phyloP scores from a whole-genome alignment of 164 flowering plant species.

The Kalanchoe fedtschenkoi region DNA sequence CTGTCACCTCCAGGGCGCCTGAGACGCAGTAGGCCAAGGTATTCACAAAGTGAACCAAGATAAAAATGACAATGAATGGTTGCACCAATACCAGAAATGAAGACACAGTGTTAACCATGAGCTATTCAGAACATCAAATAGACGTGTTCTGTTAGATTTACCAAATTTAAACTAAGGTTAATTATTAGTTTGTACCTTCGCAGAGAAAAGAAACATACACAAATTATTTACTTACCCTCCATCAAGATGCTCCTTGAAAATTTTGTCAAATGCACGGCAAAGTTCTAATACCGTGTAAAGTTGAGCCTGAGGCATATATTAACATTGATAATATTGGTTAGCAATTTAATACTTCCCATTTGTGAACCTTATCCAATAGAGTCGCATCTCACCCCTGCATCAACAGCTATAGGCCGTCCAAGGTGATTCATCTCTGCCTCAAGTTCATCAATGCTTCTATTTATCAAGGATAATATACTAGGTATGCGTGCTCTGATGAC shows the following conservation, averaged over 20 bases:
- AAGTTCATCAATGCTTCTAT: constrained; percentile 58
- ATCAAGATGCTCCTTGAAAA: constrained; percentile 61
- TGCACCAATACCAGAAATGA: not conserved
- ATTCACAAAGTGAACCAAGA: not conserved
- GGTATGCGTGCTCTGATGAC: constrained; percentile 58
- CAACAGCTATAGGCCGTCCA: constrained; percentile 62
- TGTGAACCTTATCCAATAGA: not conserved
- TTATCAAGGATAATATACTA: constrained; percentile 48
- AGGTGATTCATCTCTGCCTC: constrained; percentile 63
- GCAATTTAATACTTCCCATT: not conserved
- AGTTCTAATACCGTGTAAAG: constrained; percentile 47
- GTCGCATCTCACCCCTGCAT: constrained; percentile 47
- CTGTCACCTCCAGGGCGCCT: constrained; percentile 42
- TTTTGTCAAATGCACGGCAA: constrained; percentile 53
- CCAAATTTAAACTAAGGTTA: no score
- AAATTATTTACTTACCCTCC: constrained; percentile 63
- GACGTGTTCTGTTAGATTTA: no score
- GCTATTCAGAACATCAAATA: no score
- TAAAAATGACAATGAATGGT: not conserved
- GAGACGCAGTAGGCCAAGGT: not conserved
- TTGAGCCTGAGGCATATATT: constrained; percentile 34
- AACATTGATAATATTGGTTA: not conserved
- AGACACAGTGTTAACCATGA: not conserved
- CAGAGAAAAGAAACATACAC: no score
- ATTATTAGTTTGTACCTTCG: no score